Base-by-base conservation (phyloP, 2,329 filamentous ascomycete species). In the Fusarium ambrosium region DNA sequence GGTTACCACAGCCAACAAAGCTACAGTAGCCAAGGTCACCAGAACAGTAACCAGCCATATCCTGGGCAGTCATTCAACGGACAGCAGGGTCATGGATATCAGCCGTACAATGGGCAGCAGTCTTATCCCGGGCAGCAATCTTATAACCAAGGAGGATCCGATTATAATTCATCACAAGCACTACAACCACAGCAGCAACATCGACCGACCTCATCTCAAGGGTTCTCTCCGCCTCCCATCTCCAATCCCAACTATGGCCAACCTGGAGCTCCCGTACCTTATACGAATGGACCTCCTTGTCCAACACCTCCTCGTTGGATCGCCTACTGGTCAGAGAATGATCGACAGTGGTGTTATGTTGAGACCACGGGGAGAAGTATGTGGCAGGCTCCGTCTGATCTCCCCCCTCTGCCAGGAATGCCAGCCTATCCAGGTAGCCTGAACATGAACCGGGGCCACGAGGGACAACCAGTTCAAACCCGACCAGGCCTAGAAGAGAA, bases 261-360 rank as follows among this genome's bases (percentile, higher is more conserved):
- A 16, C n/a, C 45, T 13, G 4, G 10, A 1, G 11, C 43, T 10
- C 58, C 36, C 4, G 4, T 20, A 6, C 10, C 62, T 20, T 62
- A 60, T 7, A 6, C 24, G 0, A 29, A 6, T n/a, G 24, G 27
- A 3, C 27, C 55, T 3, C 55, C 48, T 1, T 62, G 72, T 4
- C 73, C 69, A 2, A 34, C 53, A 14, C 72, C 72, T 13, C 69
- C 72, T 8, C 59, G 22, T 0, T 81, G 62, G 76, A 77, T 70
- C 56, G 64, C 60, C 39, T 69, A 48, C 75, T 79, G 18, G 71
- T 83, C 72, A 18, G 72, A 69, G 6, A 20, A 67, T 10, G 70
- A 69, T 18, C 27, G 48, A 1, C 70, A 72, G 11, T 75, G 73
- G 73, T 73, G 56, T 20, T 75, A 69, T 14, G 68, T 45, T 9